Conservation (phyloP, 2,329 filamentous ascomycete species). For the Nemania sp. region DNA sequence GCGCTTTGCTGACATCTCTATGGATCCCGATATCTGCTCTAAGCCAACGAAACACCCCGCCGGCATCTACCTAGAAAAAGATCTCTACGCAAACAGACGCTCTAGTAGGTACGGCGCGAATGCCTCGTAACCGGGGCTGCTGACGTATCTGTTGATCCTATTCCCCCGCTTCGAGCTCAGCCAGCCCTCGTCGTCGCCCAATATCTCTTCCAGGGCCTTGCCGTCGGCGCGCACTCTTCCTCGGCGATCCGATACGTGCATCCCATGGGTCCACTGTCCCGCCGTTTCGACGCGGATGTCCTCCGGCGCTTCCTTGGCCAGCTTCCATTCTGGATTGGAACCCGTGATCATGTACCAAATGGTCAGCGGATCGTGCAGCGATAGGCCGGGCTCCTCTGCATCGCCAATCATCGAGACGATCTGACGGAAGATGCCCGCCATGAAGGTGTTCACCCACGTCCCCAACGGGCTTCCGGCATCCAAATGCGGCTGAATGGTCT, state of each 20-base stretch:
- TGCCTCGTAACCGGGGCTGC: slow-evolving; percentile 67
- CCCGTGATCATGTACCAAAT: slow-evolving; percentile 76
- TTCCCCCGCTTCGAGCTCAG: slow-evolving; percentile 76
- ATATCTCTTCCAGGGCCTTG: slow-evolving; percentile 53
- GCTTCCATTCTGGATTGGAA: slow-evolving; percentile 61
- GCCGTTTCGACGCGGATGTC: slow-evolving; percentile 88
- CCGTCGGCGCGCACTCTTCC: slow-evolving; percentile 59
- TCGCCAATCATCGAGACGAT: slow-evolving; percentile 66
- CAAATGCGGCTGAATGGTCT: slow-evolving; percentile 58
- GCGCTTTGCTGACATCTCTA: slow-evolving; percentile 38
- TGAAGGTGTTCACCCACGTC: slow-evolving; percentile 73
- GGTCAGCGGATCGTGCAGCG: slow-evolving; percentile 77
- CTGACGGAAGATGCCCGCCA: slow-evolving; percentile 71
- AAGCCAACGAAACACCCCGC: neutral
- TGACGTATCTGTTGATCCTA: slow-evolving; percentile 73
- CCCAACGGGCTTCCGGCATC: slow-evolving; percentile 72
- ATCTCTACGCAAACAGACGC: slow-evolving; percentile 60
- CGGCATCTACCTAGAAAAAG: neutral
- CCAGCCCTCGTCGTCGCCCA: slow-evolving; percentile 78
- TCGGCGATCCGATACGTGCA: slow-evolving; percentile 83
- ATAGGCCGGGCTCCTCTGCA: slow-evolving; percentile 62
- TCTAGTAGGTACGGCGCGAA: slow-evolving; percentile 71
- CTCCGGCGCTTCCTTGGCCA: slow-evolving; percentile 61
- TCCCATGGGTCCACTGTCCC: slow-evolving; percentile 93
- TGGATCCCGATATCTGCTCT: slow-evolving; percentile 18